A percentile compares a stretch with the other conserved stretches of the same genome.
Conservation (phyloP, 2,329 filamentous ascomycete genomes). For the Neonectria ditissima region DNA sequence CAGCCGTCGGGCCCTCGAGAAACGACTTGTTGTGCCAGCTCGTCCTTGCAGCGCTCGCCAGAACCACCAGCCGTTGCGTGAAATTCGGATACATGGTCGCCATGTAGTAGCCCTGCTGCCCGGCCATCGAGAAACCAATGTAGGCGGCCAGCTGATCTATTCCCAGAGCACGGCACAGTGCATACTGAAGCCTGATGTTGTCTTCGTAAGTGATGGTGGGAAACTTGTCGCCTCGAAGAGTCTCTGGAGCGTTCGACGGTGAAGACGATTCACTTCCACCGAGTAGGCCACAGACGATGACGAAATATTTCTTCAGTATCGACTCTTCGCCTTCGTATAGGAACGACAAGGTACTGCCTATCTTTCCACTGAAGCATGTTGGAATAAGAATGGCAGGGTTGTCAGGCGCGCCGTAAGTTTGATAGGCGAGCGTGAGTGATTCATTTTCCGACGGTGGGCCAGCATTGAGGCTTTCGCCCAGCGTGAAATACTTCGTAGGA, state of each 20-base stretch:
- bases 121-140: constrained; percentile 21
- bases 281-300: constrained; percentile 12
- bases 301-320: constrained; percentile 6
- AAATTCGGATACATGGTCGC: constrained; percentile 21
- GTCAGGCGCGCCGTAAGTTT: constrained; percentile 4
- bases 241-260: constrained; percentile 5
- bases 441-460: not conserved
- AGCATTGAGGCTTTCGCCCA: not conserved
- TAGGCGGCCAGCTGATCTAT: constrained; percentile 10
- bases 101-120: constrained; percentile 17
- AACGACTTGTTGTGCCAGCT: constrained; percentile 32
- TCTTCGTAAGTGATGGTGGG: constrained; percentile 13
- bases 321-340: constrained; percentile 1
- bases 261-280: constrained; percentile 17
- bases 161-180: constrained; percentile 2
- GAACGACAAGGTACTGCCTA: constrained; percentile 8
- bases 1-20: constrained; percentile 25
- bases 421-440: constrained; percentile 13
- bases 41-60: constrained; percentile 22
- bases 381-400: constrained; percentile 15
- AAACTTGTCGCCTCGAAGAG: not conserved
- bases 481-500: constrained; percentile 6
- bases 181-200: constrained; percentile 12
- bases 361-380: constrained; percentile 12
- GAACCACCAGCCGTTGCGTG: constrained; percentile 10